phyloP scores from a whole-genome alignment of 2,329 filamentous ascomycete genomes.

The Colletotrichum sp. region DNA sequence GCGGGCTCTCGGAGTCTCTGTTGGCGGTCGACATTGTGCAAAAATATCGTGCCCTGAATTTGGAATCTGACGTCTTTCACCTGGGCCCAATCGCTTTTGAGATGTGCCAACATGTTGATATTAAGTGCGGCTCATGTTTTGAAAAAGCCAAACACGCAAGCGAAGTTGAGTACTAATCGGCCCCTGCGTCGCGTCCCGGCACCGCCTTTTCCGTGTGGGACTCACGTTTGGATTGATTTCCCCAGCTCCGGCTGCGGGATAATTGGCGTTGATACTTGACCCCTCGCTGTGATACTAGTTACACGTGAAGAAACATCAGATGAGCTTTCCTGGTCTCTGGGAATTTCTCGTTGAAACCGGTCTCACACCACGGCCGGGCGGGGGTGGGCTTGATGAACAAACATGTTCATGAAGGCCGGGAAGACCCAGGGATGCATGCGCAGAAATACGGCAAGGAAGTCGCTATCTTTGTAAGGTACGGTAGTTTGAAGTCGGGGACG shows the following conservation, averaged over 20 bases:
- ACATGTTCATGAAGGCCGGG: constrained; percentile 3
- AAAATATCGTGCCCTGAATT: background rate
- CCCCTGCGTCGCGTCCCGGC: constrained; percentile 6
- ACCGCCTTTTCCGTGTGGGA: constrained; percentile 9
- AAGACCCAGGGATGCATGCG: background rate
- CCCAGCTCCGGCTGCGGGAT: background rate
- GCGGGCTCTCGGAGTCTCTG: constrained; percentile 1
- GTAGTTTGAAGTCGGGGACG: background rate
- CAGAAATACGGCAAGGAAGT: background rate
- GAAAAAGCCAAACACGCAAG: background rate
- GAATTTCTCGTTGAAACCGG: constrained; percentile 9
- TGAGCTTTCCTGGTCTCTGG: constrained; percentile 1
- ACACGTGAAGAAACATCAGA: constrained; percentile 10
- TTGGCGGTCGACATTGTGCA: constrained; percentile 4
- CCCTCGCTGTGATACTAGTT: constrained; percentile 14
- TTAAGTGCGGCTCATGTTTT: constrained; percentile 8
- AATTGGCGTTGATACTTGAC: constrained; percentile 4
- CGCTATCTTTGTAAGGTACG: background rate
- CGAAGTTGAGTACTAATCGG: background rate
- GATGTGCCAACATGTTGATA: background rate
- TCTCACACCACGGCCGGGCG: background rate
- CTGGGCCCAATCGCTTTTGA: background rate
- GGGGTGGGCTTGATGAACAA: constrained; percentile 5
- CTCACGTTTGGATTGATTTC: background rate
- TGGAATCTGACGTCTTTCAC: background rate